phyloP scores from a whole-genome alignment of 306 rosid species.

The Hippophae gyantsensis region DNA sequence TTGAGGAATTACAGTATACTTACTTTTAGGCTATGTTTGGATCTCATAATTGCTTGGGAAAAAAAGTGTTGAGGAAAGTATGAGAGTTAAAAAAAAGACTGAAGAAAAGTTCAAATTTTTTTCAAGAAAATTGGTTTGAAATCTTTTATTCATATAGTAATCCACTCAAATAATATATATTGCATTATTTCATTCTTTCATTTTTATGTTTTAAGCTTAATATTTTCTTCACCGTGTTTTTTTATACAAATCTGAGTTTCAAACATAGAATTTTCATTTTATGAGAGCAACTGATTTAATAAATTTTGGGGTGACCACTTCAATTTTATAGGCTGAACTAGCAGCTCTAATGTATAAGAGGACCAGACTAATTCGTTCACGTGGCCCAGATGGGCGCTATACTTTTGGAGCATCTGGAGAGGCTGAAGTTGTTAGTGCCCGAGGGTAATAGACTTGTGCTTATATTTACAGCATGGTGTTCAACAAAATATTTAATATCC shows the following conservation, averaged over 20 bases:
- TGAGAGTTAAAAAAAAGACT: too few species aligned
- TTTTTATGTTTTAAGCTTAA: too few species aligned
- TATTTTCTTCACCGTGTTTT: too few species aligned
- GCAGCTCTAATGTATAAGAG: constrained; percentile 83
- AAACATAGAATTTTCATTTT: background rate
- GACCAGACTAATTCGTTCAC: constrained; percentile 70
- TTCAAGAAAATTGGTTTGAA: too few species aligned
- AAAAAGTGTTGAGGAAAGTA: too few species aligned
- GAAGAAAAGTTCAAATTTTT: too few species aligned
- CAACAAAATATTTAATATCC: too few species aligned
- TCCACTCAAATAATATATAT: too few species aligned
- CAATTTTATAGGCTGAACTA: constrained; percentile 63
- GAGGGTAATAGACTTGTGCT: constrained; percentile 44
- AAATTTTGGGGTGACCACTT: background rate
- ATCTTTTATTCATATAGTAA: too few species aligned
- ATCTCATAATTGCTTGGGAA: background rate
- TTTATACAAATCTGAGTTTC: too few species aligned
- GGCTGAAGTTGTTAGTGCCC: constrained; percentile 87
- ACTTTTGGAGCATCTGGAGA: constrained; percentile 73
- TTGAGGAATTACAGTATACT: background rate
- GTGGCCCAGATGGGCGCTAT: constrained; percentile 57
- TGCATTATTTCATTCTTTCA: too few species aligned
- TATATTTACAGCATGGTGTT: background rate
- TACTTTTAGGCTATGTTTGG: background rate
- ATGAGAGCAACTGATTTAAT: constrained; percentile 5